phyloP scores from a whole-genome alignment of 176 grass and related monocot genomes.

The Oryza brachyantha region DNA sequence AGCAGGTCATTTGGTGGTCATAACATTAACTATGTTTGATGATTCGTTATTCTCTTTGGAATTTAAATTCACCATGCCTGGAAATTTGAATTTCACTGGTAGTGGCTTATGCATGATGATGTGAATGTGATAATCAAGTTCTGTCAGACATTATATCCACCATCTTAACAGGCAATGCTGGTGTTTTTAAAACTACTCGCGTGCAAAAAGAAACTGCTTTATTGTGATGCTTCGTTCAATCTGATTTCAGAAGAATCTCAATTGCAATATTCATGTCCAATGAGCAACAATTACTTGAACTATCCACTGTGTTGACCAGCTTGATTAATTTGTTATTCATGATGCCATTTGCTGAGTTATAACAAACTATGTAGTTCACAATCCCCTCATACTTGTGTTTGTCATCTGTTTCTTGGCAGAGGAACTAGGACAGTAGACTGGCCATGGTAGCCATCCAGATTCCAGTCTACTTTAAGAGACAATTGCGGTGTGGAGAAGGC shows the following conservation, averaged over 20 bases:
- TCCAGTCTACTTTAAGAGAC: conserved; percentile 26
- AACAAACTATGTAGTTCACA: neutral
- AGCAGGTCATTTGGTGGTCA: neutral
- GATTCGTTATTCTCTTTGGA: conserved; percentile 14
- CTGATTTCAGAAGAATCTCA: neutral
- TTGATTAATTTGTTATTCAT: neutral
- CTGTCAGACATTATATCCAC: conserved; percentile 3
- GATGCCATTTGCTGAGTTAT: neutral
- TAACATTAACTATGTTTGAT: neutral
- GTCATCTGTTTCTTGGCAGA: conserved; percentile 33
- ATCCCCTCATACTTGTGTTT: neutral
- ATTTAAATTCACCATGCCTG: neutral
- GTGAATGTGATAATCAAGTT: conserved; percentile 6
- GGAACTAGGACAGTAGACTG: conserved; percentile 23
- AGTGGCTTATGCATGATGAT: neutral
- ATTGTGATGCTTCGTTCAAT: neutral
- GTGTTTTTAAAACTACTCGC: neutral
- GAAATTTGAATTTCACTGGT: neutral
- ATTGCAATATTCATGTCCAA: neutral
- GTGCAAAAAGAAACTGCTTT: neutral
- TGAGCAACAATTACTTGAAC: too few species aligned
- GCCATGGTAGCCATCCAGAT: conserved; percentile 16
- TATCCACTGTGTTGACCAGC: too few species aligned
- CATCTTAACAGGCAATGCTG: conserved; percentile 13
- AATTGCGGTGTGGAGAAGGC: conserved; percentile 19